Evolutionary conservation across 2,329 filamentous ascomycete genomes (phyloP).

Genomic region (Scedosporium minutisporum): DNA sequence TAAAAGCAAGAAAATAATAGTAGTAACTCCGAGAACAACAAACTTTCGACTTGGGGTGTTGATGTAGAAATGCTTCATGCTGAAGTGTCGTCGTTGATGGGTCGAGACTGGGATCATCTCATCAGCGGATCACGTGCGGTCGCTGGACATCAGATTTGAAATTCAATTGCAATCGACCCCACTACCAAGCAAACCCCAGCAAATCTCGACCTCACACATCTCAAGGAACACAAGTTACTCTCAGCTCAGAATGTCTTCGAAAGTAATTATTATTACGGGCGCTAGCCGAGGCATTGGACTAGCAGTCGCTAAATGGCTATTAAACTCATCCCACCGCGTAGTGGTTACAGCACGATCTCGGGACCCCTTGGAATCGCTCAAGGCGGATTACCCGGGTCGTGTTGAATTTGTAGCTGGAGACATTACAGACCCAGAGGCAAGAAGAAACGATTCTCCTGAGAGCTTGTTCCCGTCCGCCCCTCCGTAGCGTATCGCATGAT

Average conservation of each 20-base stretch:
- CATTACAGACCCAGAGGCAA: slow-evolving; percentile 41
- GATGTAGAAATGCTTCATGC: no score
- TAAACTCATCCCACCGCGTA: slow-evolving; percentile 46
- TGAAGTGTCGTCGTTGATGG: not conserved
- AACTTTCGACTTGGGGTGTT: no score
- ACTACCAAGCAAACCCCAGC: not conserved
- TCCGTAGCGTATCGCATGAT: no score
- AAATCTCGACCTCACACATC: not conserved
- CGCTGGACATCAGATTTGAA: not conserved
- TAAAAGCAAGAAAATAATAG: no score
- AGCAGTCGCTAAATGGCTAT: slow-evolving; percentile 41
- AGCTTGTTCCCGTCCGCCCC: no score
- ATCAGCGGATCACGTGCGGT: not conserved
- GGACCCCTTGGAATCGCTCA: slow-evolving; percentile 38
- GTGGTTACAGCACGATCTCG: slow-evolving; percentile 48
- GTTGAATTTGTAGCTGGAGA: slow-evolving; percentile 49
- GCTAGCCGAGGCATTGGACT: slow-evolving; percentile 55
- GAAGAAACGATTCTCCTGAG: slow-evolving; percentile 27
- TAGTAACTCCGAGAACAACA: no score
- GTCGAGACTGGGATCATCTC: not conserved
- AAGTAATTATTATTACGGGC: slow-evolving; percentile 61
- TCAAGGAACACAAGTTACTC: not conserved
- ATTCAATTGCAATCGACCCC: not conserved
- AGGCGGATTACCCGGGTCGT: slow-evolving; percentile 39
- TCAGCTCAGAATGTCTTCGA: slow-evolving; percentile 31